Conservation (phyloP, 129 eudicot genomes). For the Glebionis coronaria region DNA sequence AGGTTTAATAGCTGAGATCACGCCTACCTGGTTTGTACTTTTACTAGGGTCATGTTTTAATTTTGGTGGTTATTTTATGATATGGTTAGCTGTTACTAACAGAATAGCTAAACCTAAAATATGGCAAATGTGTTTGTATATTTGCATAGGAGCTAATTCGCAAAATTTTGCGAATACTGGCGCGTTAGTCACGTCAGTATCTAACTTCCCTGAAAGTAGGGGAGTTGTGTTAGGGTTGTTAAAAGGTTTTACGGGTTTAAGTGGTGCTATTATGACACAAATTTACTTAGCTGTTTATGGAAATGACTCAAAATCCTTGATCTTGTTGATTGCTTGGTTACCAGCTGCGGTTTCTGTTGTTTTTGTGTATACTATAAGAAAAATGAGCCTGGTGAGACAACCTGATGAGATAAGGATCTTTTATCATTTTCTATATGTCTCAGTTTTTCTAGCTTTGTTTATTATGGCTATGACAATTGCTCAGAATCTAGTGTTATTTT, state of each 20-base stretch:
- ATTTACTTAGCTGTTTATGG: slow-evolving; percentile 59
- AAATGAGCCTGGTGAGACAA: slow-evolving; percentile 39
- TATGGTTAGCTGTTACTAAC: background rate
- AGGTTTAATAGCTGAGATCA: background rate
- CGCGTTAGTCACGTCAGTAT: slow-evolving; percentile 46
- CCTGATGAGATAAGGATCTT: slow-evolving; percentile 56
- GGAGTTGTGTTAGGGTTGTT: slow-evolving; percentile 67
- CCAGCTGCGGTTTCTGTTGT: slow-evolving; percentile 57
- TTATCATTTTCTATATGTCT: slow-evolving; percentile 53
- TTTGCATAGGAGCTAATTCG: slow-evolving; percentile 55
- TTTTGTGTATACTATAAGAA: slow-evolving; percentile 54
- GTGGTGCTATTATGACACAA: slow-evolving; percentile 83
- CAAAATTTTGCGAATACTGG: slow-evolving; percentile 58
- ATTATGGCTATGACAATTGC: slow-evolving; percentile 62
- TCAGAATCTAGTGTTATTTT: slow-evolving; percentile 45
- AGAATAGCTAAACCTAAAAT: slow-evolving; percentile 19
- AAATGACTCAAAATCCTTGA: slow-evolving; percentile 47
- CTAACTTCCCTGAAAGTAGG: slow-evolving; percentile 69
- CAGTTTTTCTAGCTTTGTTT: slow-evolving; percentile 71
- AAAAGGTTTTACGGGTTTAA: slow-evolving; percentile 76
- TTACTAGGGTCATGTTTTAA: background rate
- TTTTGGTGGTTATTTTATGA: background rate
- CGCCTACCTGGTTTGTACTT: background rate
- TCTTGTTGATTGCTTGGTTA: slow-evolving; percentile 66
- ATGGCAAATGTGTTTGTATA: slow-evolving; percentile 64